These are phyloP conservation scores for Suhomyces coccinellae DNA, from an alignment of 1,139 yeast species.

Conservation along the genomic window DNA sequence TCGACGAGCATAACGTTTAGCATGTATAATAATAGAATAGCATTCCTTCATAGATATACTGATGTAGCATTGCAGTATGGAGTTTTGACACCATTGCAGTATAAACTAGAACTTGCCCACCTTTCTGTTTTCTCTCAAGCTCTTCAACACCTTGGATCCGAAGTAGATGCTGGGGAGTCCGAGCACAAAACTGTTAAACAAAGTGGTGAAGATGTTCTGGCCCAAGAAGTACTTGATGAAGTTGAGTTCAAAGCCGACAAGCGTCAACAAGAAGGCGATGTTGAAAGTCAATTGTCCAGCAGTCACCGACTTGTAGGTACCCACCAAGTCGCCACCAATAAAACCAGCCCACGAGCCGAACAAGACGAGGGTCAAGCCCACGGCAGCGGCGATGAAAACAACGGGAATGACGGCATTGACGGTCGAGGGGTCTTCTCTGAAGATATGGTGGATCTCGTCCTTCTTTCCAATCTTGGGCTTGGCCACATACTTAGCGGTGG, in stretches of 20 bases:
- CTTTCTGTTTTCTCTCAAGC: conserved; percentile 36
- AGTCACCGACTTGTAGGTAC: conserved; percentile 30
- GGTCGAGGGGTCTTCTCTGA: conserved; percentile 56
- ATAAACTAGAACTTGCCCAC: conserved; percentile 32
- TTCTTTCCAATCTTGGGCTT: conserved; percentile 49
- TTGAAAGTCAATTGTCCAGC: conserved; percentile 34
- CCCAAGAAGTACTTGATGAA: conserved; percentile 72
- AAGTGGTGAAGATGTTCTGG: conserved; percentile 68
- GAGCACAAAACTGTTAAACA: conserved; percentile 52
- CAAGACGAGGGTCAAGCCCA: conserved; percentile 44
- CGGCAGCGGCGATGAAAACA: conserved; percentile 49
- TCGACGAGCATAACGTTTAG: conserved; percentile 16
- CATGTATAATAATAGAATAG: conserved; percentile 2
- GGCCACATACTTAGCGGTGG: conserved; percentile 22
- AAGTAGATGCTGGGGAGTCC: conserved; percentile 59
- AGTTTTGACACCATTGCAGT: too few species aligned
- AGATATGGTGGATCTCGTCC: conserved; percentile 72
- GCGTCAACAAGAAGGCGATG: conserved; percentile 50
- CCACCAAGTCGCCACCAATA: conserved; percentile 48
- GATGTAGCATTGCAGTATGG: too few species aligned
- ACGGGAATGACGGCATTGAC: conserved; percentile 57
- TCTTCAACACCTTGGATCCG: conserved; percentile 64
- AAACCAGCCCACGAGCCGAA: conserved; percentile 49
- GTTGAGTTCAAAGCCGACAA: conserved; percentile 60
- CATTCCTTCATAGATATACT: too few species aligned